Evolutionary conservation across 192 early-diverging fungal species (phyloP).

Genomic region (Entophlyctis luteolus): DNA sequence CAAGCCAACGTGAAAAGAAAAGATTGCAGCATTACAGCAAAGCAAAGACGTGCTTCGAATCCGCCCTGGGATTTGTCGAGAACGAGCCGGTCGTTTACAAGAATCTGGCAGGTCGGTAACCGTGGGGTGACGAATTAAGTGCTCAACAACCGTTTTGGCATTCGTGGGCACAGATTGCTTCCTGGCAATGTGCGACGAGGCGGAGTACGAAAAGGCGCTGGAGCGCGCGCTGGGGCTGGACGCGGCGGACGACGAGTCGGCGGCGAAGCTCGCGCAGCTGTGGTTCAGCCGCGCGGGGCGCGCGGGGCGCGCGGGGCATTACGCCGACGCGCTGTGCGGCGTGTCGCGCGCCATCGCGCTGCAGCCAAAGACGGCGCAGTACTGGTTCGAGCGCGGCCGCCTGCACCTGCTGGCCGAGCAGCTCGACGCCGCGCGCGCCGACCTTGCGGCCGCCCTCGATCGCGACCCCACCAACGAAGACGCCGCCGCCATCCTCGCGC

Average conservation of each 20-base stretch:
- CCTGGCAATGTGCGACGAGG: slow-evolving; percentile 1
- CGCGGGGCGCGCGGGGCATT: slow-evolving; percentile 21
- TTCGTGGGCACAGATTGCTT: slow-evolving; percentile 28
- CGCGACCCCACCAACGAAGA: slow-evolving; percentile 29
- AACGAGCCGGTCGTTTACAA: slow-evolving; percentile 34
- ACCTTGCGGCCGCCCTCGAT: slow-evolving; percentile 11
- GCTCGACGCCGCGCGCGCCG: slow-evolving; percentile 28
- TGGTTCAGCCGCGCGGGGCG: slow-evolving; percentile 29
- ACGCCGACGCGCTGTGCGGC: slow-evolving; percentile 9
- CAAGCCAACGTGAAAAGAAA: neutral
- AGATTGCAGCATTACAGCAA: too few relatives aligned
- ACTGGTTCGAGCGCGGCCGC: slow-evolving; percentile 12
- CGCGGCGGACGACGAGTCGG: slow-evolving; percentile 24
- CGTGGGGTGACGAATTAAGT: neutral
- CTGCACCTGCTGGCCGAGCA: slow-evolving; percentile 5
- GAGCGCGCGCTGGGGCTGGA: slow-evolving; percentile 17
- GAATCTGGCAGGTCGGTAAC: slow-evolving; percentile 39
- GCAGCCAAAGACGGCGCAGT: neutral
- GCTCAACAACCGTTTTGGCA: neutral
- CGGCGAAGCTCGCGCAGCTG: slow-evolving; percentile 25
- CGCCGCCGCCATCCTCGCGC: slow-evolving; percentile 25
- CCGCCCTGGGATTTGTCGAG: neutral
- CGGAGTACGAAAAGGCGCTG: slow-evolving; percentile 14
- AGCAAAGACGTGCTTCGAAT: slow-evolving; percentile 18
- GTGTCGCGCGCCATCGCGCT: slow-evolving; percentile 34